Conservation (phyloP, 352 stramenopile species). For the Halophytophthora polymorphica region DNA sequence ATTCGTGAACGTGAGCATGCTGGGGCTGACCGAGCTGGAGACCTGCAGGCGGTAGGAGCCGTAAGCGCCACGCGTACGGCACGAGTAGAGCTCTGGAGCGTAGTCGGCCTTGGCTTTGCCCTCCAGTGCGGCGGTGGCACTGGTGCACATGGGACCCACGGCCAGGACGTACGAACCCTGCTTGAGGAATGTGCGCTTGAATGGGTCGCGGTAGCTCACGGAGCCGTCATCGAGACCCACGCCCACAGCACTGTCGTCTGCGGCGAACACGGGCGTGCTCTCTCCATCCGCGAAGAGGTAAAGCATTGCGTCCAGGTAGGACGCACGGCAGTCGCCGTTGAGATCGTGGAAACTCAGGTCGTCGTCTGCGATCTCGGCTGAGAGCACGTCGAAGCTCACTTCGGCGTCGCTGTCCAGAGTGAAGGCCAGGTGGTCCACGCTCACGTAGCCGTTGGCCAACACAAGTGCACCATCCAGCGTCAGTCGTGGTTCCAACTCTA, state of each 20-base stretch:
- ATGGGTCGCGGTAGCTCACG: conserved; percentile 49
- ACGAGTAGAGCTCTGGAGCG: conserved; percentile 29
- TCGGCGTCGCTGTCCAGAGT: conserved; percentile 33
- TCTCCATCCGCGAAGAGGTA: conserved; percentile 48
- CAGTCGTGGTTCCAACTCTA: conserved; percentile 15
- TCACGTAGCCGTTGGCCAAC: conserved; percentile 26
- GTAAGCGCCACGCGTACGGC: conserved; percentile 17
- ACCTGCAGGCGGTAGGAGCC: conserved; percentile 39
- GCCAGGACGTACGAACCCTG: conserved; percentile 43
- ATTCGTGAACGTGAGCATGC: conserved; percentile 19
- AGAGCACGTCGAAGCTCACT: conserved; percentile 58
- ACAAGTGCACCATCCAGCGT: conserved; percentile 31
- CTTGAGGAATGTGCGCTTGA: conserved; percentile 45
- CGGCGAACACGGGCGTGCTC: conserved; percentile 21
- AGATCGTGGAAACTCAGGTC: conserved; percentile 48
- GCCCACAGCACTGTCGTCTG: conserved; percentile 34
- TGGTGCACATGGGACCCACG: conserved; percentile 29
- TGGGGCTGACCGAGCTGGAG: conserved; percentile 25
- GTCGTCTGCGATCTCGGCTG: conserved; percentile 54
- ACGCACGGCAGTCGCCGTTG: conserved; percentile 57
- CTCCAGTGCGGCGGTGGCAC: conserved; percentile 19
- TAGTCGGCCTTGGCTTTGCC: conserved; percentile 25
- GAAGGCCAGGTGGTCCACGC: conserved; percentile 57
- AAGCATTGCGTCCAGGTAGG: conserved; percentile 59
- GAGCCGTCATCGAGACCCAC: conserved; percentile 39